Evolutionary conservation across 257 asterid genomes (phyloP).

Genomic region (Ilex asprella): DNA sequence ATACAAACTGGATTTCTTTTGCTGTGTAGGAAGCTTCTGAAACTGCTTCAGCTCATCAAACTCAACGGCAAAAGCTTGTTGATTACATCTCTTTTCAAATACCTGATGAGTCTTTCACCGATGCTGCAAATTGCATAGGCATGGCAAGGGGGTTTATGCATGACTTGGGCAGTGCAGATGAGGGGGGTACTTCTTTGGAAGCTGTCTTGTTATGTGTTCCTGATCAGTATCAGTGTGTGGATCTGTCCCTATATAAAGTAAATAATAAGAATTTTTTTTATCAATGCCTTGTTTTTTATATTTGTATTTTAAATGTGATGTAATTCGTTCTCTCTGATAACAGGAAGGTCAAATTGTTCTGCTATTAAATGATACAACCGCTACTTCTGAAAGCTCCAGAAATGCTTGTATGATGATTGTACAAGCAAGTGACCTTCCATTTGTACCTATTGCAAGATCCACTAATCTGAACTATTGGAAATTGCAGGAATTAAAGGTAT

Average conservation of each 20-base stretch:
- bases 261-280: slow-evolving; percentile 8
- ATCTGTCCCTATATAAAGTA: slow-evolving; percentile 80
- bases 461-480: slow-evolving; percentile 41
- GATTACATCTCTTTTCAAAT: slow-evolving; percentile 66
- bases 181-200: slow-evolving; percentile 38
- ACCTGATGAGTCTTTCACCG: slow-evolving; percentile 60
- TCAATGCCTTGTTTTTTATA: slow-evolving; percentile 11
- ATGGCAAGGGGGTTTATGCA: slow-evolving; percentile 55
- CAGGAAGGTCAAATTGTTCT: slow-evolving; percentile 86
- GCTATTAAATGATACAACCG: slow-evolving; percentile 48
- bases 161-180: slow-evolving; percentile 39
- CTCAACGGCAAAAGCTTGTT: slow-evolving; percentile 34
- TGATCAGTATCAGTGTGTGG: slow-evolving; percentile 72
- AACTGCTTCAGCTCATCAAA: slow-evolving; percentile 18
- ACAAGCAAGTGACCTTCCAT: slow-evolving; percentile 60
- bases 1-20: slow-evolving; percentile 1
- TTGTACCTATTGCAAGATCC: slow-evolving; percentile 59
- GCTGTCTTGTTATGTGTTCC: slow-evolving; percentile 67
- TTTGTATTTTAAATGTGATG: slow-evolving; percentile 19
- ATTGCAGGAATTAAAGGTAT: slow-evolving; percentile 61
- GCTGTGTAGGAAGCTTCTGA: slow-evolving; percentile 46
- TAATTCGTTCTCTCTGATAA: slow-evolving; percentile 13
- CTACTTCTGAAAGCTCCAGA: slow-evolving; percentile 62
- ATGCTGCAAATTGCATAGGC: slow-evolving; percentile 63
- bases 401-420: slow-evolving; percentile 76